Conservation (phyloP, 495 filamentous ascomycete genomes). For the Saxophila tyrrhenica region DNA sequence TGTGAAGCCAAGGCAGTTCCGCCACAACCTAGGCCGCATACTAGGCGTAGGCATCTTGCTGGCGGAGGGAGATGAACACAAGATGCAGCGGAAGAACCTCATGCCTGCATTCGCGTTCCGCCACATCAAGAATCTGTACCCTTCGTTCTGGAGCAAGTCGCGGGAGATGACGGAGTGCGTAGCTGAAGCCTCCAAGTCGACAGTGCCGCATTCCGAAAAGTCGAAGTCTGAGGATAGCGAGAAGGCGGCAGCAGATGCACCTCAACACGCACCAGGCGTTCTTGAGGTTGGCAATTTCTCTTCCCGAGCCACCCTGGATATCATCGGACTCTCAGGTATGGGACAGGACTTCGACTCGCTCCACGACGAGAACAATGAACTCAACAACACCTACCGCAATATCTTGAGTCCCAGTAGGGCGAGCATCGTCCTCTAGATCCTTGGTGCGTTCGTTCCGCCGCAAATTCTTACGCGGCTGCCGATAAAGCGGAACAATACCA, state of each 20-base stretch:
- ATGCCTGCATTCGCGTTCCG: conserved; percentile 77
- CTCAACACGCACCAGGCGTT: conserved; percentile 30
- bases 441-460: conserved; percentile 37
- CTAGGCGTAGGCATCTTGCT: conserved; percentile 69
- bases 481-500: conserved; percentile 51
- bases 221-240: conserved; percentile 17
- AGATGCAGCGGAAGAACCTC: conserved; percentile 65
- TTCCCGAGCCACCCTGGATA: conserved; percentile 66
- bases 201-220: background rate
- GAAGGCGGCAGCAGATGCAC: conserved; percentile 16
- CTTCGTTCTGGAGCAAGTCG: conserved; percentile 70
- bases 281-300: conserved; percentile 62
- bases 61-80: conserved; percentile 79
- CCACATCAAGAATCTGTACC: conserved; percentile 78
- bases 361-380: conserved; percentile 47
- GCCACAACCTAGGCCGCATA: conserved; percentile 46
- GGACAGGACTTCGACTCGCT: conserved; percentile 70
- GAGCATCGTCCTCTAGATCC: conserved; percentile 35
- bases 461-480: conserved; percentile 47
- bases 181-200: conserved; percentile 20
- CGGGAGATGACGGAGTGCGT: conserved; percentile 34
- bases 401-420: conserved; percentile 40
- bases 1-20: conserved; percentile 52
- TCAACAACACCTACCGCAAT: conserved; percentile 54
- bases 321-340: conserved; percentile 73